Base-by-base conservation (phyloP, 2,329 filamentous ascomycete species). In the Akanthomyces dipterigenus region DNA sequence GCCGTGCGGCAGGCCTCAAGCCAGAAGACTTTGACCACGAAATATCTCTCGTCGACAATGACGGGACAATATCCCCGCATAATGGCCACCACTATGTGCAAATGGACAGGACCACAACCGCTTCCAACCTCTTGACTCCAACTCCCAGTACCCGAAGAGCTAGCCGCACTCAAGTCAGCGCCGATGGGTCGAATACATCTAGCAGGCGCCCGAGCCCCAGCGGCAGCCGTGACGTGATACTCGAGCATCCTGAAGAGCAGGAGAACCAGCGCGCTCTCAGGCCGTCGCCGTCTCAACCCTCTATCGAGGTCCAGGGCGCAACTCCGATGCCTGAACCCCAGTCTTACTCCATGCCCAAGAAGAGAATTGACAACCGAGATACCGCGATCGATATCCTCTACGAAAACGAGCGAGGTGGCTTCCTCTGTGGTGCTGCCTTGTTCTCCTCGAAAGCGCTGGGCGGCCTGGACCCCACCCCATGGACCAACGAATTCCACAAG, bases 361-460 rank as follows among this genome's bases (percentile, higher is more conserved):
- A 66, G 51, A 69, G 67, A 16, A 66, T 72, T 38, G 64, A 69
- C 73, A 62, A 75, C 70, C 64, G 81, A 77, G 71, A 86, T 65
- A 78, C 79, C 2, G 87, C 84, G 31, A 86, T 98, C 63, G 95
- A 99, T 65, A 84, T 98, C 5, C 80, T 99, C 0, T 98, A 96
- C 74, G 95, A 99, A 73, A 99, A 99, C 70, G 90, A 99, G 76
- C 85, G 95, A 62, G 95, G 95, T 12, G 87, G 86, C 43, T 96
- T 97, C 70, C 80, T 96, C 64, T 98, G 93, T 69, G 93, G 95
- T 31, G 83, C 92, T 14, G 88, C 93, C 0, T 82, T 96, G n/a
- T 99, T 97, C 78, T 96, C 93, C 1, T 83, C 86, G 8, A 88
- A 88, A 64, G 93, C 93, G 1, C 82, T 99, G 1, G 86, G 96